Base-by-base conservation (phyloP, 768 basidiomycete species). In the Collybia mongolica region DNA sequence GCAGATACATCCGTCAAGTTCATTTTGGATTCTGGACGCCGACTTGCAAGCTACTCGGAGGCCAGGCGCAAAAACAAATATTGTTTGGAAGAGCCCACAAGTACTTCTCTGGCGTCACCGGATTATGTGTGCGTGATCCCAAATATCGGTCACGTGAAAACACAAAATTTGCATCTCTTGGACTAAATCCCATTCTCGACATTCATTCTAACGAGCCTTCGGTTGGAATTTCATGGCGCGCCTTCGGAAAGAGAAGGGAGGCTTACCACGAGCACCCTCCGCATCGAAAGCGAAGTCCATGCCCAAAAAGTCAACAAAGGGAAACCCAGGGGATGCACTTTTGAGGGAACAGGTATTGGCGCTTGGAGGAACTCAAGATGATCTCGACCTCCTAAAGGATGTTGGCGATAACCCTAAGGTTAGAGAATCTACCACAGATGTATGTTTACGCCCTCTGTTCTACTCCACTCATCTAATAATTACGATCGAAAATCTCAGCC, bases 361-460 rank as follows among this genome's bases (percentile, higher is more conserved):
- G 1, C 58, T 81, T 2, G 81, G 79, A 19, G 80, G 77, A 18
- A 74, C 71, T 35, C 70, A 73, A 28, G 72, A 69, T 15, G 80
- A 82, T 54, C 61, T 70, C n/a, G 70, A 74, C 19, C 56, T 81
- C 24, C 53, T 80, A 43, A 73, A 74, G 51, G 70, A 65, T 47
- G 58, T 69, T 8, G 68, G 72, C 26, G 65, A 70, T 23, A 60
- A 65, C 28, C 56, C 64, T 8, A 58, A 57, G 11, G 56, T 64
- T 14, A 64, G 62, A n/a, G 59, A 63, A 14, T 56, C 50, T 20
- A 65, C 59, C 36, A 57, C 63, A 28, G 73, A 75, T 62, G 65
- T 71, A 59, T 46, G 63, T 39, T 50, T 40, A 8, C 17, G 38
- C 11, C 23, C 28, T 12, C 11, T 2, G 9, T 20, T 17, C 22